Evolutionary conservation across 192 early-diverging fungal species (phyloP).

Genomic region (Entomortierella beljakovae): DNA sequence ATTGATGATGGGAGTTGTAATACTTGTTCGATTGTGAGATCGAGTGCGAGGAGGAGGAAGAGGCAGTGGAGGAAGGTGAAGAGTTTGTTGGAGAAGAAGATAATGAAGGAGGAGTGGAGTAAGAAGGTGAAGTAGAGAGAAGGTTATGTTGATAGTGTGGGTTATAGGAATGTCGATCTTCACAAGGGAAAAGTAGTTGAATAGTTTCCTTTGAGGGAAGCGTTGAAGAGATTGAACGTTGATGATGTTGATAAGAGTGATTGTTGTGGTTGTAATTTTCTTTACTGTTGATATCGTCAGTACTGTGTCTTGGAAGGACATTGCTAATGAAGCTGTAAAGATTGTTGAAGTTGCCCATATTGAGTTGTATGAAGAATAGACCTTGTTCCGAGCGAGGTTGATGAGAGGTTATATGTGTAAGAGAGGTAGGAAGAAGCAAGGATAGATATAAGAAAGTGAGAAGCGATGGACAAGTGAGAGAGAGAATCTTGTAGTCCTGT

Average conservation of each 20-base stretch:
- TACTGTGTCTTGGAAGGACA: slow-evolving; percentile 25
- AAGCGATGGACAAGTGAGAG: slow-evolving; percentile 1
- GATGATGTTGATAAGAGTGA: neutral
- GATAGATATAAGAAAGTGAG: neutral
- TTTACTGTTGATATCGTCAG: neutral
- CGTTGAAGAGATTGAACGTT: slow-evolving; percentile 19
- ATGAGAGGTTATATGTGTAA: neutral
- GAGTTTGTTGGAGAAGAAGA: slow-evolving; percentile 47
- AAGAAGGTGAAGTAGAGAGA: slow-evolving; percentile 18
- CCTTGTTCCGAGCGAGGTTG: neutral
- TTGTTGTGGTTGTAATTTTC: neutral
- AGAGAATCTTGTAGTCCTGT: too few relatives aligned
- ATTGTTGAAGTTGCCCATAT: slow-evolving; percentile 48
- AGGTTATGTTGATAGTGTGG: slow-evolving; percentile 52
- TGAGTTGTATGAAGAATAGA: neutral
- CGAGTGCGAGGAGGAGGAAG: slow-evolving; percentile 16
- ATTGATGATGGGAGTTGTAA: slow-evolving; percentile 11
- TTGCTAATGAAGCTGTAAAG: slow-evolving; percentile 41
- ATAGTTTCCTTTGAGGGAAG: slow-evolving; percentile 20
- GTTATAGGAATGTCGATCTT: slow-evolving; percentile 47
- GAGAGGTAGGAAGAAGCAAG: neutral
- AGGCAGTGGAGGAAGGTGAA: slow-evolving; percentile 42
- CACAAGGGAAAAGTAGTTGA: slow-evolving; percentile 39
- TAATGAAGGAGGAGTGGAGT: slow-evolving; percentile 50
- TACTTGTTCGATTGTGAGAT: slow-evolving; percentile 3